Evolutionary conservation across 345 rosid species (phyloP).

Genomic region (Corchorus capsularis): DNA sequence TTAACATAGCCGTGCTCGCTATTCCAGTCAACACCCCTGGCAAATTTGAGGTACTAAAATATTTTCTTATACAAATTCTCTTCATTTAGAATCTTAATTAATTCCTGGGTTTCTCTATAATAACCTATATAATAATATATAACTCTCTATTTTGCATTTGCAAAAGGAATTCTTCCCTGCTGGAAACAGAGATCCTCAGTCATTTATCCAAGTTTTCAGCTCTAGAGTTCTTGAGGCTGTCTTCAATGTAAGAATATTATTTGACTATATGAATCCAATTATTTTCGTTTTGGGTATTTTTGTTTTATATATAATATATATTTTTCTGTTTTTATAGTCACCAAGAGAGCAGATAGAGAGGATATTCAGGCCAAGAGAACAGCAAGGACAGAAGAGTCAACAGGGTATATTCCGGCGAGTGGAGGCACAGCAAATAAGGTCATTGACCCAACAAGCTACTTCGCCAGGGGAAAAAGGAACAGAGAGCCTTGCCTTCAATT

Average conservation of each 20-base stretch:
- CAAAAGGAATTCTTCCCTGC: slow-evolving; percentile 7
- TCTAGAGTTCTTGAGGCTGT: slow-evolving; percentile 4
- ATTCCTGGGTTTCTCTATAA: neutral
- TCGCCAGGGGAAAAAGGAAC: neutral
- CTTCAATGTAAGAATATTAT: slow-evolving; percentile 8
- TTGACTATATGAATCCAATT: neutral
- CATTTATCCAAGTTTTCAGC: slow-evolving; percentile 9
- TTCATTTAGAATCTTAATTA: neutral
- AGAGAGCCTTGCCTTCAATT: slow-evolving; percentile 1
- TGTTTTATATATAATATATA: neutral
- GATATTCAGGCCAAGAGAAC: neutral
- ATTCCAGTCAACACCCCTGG: neutral
- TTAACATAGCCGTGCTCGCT: neutral
- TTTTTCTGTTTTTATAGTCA: neutral
- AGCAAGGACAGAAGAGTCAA: neutral
- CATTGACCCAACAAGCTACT: slow-evolving; percentile 5
- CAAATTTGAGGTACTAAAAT: neutral
- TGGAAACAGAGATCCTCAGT: neutral
- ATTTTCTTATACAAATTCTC: neutral
- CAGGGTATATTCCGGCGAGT: slow-evolving; percentile 13
- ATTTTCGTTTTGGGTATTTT: neutral
- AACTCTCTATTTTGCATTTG: neutral
- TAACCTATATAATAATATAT: no score
- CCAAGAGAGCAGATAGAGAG: slow-evolving; percentile 2
- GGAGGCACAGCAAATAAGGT: neutral